Evolutionary conservation across 169 alveolate species (phyloP), one percentile per base, ranked within the genome.

Genomic region (Cystoisospora suis): DNA sequence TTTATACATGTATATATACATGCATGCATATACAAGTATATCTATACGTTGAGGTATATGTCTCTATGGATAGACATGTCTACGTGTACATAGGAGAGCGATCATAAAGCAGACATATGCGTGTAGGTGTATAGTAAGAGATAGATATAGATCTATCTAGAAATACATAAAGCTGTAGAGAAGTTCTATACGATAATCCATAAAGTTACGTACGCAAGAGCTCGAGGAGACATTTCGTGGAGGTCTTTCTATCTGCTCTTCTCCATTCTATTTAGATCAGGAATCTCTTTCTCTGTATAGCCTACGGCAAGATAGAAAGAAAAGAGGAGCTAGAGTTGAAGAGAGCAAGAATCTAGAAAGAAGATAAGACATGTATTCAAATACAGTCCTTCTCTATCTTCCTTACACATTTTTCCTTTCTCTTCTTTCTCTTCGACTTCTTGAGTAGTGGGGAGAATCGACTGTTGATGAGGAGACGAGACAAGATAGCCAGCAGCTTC

Each of bases 401-500:
- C n/a, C n/a, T 53, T 9, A 15, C 7, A 20, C 3, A 15, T 59
- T 5, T 5, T 5, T 7, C 9, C 23, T 36, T 4, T 4, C 75
- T 15, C 5, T 59, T 5, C 29, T 36, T 59, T 20, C 5, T 3
- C 75, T 59, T 5, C 75, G 75, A 59, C 65, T 15, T 9, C 20
- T 9, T 9, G 9, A 9, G 65, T 20, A 20, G 65, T 20, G n/a
- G 9, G 65, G 65, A 53, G 65, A 53, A 15, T 20, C 9, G 65
- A 53, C 9, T 15, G 65, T 53, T 20, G 20, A 53, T 53, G 9
- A 20, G 9, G 65, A 34, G 72, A 58, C 15, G 58, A n/a, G 27
- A 70, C 91, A 34, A 86, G 86, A 38, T 70, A 56, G 42, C 91
- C 91, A 17, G 86, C 91, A 9, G 83, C 91, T 45, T 86, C 91